These are phyloP conservation scores for Aspergillus sclerotialis DNA, from an alignment of 2,329 filamentous ascomycete genomes.

Conservation along the genomic window DNA sequence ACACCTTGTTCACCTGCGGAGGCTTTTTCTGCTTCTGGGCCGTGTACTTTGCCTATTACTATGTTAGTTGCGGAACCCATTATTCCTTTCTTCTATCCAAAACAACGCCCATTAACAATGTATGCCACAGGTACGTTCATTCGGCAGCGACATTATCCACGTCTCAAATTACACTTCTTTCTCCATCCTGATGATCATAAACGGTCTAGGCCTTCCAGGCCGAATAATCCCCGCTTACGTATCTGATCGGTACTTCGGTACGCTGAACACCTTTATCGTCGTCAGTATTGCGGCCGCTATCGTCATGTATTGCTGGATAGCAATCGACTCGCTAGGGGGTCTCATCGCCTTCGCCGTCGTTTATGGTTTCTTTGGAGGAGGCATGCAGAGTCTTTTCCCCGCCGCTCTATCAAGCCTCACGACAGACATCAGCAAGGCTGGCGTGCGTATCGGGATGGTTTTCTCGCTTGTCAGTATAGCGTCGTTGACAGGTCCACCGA, in stretches of 20 bases:
- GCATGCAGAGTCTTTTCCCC: constrained; percentile 41
- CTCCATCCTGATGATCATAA: constrained; percentile 50
- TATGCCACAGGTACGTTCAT: neutral
- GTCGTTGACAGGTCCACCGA: constrained; percentile 39
- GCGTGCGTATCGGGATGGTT: constrained; percentile 43
- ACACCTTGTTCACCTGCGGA: constrained; percentile 42
- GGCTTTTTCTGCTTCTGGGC: constrained; percentile 43
- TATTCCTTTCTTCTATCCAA: neutral
- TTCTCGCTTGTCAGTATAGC: constrained; percentile 41
- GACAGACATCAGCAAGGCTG: constrained; percentile 40
- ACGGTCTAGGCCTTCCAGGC: constrained; percentile 49
- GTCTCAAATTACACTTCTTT: constrained; percentile 44
- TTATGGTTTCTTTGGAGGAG: constrained; percentile 40
- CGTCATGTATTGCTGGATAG: constrained; percentile 51
- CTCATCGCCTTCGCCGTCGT: constrained; percentile 40
- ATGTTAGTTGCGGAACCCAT: neutral
- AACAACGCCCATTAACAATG: neutral
- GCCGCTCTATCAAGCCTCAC: constrained; percentile 38
- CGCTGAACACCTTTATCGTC: constrained; percentile 50
- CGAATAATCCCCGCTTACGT: constrained; percentile 48
- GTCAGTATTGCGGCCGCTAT: constrained; percentile 40
- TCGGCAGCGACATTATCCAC: constrained; percentile 26
- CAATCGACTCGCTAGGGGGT: constrained; percentile 33
- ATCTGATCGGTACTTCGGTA: constrained; percentile 48
- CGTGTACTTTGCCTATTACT: constrained; percentile 49